phyloP scores from a whole-genome alignment of 345 rosid species.

The Aquilaria malaccensis region DNA sequence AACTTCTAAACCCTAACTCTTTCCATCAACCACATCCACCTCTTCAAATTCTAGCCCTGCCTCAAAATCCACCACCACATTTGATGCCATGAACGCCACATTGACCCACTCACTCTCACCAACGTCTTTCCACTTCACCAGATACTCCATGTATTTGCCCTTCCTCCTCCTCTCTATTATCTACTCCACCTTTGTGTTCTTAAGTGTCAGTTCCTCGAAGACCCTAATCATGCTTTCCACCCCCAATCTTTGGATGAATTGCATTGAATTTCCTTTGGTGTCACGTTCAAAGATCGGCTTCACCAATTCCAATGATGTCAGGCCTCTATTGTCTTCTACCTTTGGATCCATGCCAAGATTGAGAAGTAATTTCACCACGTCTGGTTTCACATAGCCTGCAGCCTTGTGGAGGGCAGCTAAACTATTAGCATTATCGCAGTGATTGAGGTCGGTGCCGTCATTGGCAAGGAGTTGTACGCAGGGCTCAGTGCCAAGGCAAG shows the following conservation, averaged over 20 bases:
- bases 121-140: conserved; percentile 85
- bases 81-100: conserved; percentile 48
- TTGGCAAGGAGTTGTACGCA: too few species aligned
- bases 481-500: too few species aligned
- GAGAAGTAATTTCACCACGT: too few species aligned
- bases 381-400: too few species aligned
- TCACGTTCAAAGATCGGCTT: conserved; percentile 52
- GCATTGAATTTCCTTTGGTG: conserved; percentile 87
- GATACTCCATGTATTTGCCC: conserved; percentile 56
- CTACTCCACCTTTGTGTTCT: conserved; percentile 29
- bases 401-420: too few species aligned
- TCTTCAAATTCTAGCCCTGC: conserved; percentile 80
- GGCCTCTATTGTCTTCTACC: too few species aligned
- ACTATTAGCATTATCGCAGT: too few species aligned
- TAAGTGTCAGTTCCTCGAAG: conserved; percentile 51
- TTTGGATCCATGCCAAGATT: too few species aligned
- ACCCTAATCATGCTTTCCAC: conserved; percentile 47
- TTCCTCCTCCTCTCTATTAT: conserved; percentile 71
- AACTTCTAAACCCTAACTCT: conserved; percentile 48
- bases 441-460: too few species aligned
- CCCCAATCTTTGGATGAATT: conserved; percentile 69
- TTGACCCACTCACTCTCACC: conserved; percentile 74
- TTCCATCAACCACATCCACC: conserved; percentile 66
- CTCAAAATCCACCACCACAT: conserved; percentile 68
- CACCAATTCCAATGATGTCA: conserved; percentile 24